Percentiles rank a stretch among this genome's conserved stretches.
Conservation (phyloP, 352 stramenopile genomes). For the Achlya hypogyna region DNA sequence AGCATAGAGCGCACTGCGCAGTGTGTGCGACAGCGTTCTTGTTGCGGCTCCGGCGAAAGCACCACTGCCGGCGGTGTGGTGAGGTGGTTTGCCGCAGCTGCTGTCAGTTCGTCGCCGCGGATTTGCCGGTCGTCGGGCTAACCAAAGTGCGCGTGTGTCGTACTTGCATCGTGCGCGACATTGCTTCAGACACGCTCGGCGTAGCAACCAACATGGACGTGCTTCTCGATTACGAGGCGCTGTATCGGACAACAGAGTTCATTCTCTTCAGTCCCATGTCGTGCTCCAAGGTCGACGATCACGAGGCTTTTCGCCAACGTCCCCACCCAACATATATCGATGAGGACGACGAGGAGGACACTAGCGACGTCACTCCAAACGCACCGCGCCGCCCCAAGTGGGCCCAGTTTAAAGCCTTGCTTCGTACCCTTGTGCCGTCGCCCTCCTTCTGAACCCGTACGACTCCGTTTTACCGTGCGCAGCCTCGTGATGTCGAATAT, state of each 20-base stretch:
- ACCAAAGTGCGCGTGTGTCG: conserved; percentile 5
- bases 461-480: no score
- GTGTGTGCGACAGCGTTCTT: conserved; percentile 1
- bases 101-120: background rate
- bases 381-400: background rate
- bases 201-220: background rate
- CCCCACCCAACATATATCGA: background rate
- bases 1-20: background rate
- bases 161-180: background rate
- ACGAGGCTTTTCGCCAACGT: background rate
- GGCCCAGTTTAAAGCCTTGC: background rate
- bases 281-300: background rate
- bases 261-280: background rate
- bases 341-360: background rate
- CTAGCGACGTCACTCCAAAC: no score
- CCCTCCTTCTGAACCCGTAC: no score
- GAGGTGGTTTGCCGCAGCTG: conserved; percentile 19
- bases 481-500: no score
- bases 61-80: conserved; percentile 25
- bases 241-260: background rate
- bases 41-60: conserved; percentile 6
- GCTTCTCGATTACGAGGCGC: background rate
- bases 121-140: background rate
- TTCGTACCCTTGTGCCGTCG: background rate
- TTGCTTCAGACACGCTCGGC: background rate